Evolutionary conservation across 768 basidiomycete genomes (phyloP).

Genomic region (Lactifluus volemus): DNA sequence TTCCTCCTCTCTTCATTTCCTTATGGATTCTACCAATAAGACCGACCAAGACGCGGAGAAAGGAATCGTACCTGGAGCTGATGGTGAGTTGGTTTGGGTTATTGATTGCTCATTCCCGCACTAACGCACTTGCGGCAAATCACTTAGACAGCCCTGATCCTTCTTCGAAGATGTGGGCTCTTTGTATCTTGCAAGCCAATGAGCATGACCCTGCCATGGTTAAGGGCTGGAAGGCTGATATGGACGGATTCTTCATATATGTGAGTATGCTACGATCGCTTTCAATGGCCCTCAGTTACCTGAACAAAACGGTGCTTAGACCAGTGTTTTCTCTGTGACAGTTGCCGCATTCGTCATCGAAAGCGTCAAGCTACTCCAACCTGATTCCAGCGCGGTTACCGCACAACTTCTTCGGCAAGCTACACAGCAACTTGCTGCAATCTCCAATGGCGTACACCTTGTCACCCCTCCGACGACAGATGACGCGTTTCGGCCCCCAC

Average conservation of each 20-base stretch:
- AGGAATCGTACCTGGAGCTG: neutral
- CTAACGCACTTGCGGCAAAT: neutral
- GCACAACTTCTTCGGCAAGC: neutral
- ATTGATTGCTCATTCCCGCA: neutral
- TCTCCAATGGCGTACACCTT: neutral
- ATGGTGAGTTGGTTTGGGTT: neutral
- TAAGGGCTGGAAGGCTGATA: slow-evolving; percentile 8
- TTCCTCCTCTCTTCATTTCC: neutral
- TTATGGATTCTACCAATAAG: slow-evolving; percentile 1
- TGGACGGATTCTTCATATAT: slow-evolving; percentile 18
- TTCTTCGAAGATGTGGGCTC: slow-evolving; percentile 14
- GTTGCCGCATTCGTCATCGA: slow-evolving; percentile 18
- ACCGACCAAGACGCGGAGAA: neutral
- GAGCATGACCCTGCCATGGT: neutral
- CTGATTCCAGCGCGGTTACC: slow-evolving; percentile 4
- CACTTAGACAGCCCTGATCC: neutral
- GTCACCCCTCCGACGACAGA: neutral
- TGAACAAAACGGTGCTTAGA: neutral
- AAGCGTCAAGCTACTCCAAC: slow-evolving; percentile 15
- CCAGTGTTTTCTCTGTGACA: slow-evolving; percentile 17
- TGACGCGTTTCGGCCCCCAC: neutral
- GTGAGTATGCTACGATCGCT: neutral
- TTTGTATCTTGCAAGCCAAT: slow-evolving; percentile 1
- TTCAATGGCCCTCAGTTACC: neutral
- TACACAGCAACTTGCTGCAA: neutral